Evolutionary conservation across 768 basidiomycete genomes (phyloP).

Genomic region (Kondoa subrosea): DNA sequence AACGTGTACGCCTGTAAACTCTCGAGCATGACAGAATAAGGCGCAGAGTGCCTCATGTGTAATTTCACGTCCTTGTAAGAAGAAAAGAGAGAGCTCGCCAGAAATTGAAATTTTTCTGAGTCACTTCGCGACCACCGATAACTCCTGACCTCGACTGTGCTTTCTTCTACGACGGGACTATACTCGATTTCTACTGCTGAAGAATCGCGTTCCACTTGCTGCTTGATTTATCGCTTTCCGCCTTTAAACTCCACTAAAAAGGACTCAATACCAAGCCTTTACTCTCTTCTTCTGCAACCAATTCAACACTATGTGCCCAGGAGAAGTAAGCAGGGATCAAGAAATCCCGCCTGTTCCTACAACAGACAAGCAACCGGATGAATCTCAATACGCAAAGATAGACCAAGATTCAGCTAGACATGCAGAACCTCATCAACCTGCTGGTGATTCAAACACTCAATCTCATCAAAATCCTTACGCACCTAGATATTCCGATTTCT

Average conservation of each 20-base stretch:
- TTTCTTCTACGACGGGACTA: too few relatives aligned
- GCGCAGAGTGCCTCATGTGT: too few relatives aligned
- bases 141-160: too few relatives aligned
- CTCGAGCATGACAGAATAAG: not conserved
- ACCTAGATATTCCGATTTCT: constrained; percentile 22
- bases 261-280: too few relatives aligned
- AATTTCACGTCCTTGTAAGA: not conserved
- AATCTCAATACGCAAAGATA: not conserved
- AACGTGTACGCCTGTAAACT: not conserved
- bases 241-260: too few relatives aligned
- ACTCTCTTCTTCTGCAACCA: too few relatives aligned
- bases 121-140: too few relatives aligned
- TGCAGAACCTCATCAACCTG: not conserved
- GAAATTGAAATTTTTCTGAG: not conserved
- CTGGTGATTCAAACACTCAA: not conserved
- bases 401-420: not conserved
- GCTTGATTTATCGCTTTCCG: too few relatives aligned
- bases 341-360: not conserved
- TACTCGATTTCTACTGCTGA: too few relatives aligned
- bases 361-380: not conserved
- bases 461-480: constrained; percentile 21
- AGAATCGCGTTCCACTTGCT: too few relatives aligned
- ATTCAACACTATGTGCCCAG: not conserved
- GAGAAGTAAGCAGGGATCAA: not conserved
- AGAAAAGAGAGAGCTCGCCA: not conserved